Percentiles rank a stretch among this genome's conserved stretches.
Evolutionary conservation across 331 rosid species (phyloP).

Genomic region (Cucumis variabilis): DNA sequence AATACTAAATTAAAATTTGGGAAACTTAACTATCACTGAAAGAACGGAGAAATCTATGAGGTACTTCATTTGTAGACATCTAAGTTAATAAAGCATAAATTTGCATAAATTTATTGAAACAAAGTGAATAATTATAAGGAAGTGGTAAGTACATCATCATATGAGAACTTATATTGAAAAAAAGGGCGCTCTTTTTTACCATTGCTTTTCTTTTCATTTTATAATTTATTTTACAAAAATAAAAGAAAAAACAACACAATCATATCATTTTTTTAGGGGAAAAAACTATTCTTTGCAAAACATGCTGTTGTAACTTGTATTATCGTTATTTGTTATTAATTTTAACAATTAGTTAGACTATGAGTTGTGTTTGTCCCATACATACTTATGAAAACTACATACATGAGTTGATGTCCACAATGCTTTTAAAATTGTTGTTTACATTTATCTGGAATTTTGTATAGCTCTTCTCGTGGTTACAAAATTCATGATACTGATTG

Average conservation of each 20-base stretch:
- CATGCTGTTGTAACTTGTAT: neutral
- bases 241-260: neutral
- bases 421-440: neutral
- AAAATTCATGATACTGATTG: neutral
- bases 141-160: neutral
- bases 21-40: neutral
- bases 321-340: neutral
- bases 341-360: constrained; percentile 7
- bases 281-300: neutral
- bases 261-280: neutral
- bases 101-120: neutral
- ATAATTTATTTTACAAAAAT: neutral
- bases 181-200: neutral
- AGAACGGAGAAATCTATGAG: neutral
- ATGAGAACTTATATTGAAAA: neutral
- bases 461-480: neutral
- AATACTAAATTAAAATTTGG: neutral
- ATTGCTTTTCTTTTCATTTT: neutral
- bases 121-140: neutral
- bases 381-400: neutral
- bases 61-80: neutral
- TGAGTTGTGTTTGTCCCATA: neutral
- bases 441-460: neutral
- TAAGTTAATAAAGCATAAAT: neutral
- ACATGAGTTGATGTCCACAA: neutral